Base-by-base conservation (phyloP, 495 filamentous ascomycete species). In the Staphylotrichum longicolle region DNA sequence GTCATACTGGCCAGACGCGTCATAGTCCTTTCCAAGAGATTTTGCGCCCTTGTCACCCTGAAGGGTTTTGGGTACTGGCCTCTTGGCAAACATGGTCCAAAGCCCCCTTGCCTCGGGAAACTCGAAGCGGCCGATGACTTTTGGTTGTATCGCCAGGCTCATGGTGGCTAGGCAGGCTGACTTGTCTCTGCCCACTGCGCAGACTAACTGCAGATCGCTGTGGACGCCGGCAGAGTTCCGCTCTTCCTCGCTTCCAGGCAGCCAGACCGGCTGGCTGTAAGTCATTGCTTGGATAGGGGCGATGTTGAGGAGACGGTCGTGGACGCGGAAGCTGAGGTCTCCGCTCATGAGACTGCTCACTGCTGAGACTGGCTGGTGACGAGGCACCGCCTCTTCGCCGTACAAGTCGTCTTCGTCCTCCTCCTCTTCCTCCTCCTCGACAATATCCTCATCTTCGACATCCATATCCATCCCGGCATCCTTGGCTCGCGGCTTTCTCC, bases 221-320 rank as follows among this genome's bases (percentile, higher is more conserved):
- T 72, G 71, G 32, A 82, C 75, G 30, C 75, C 80, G 41, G 71
- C 64, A 4, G 67, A 69, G 58, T 78, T 76, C 52, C 67, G 66
- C 63, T 73, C 66, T 33, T 82, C 78, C 59, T 80, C 79, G 39
- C 73, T 73, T 39, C 77, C 74, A 2, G 76, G 57, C 12, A 78
- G 70, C 62, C 70, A 72, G 12, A 66, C 63, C 14, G 81, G 73
- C 57, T 77, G 78, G 35, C 89, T 87, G 48, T 91, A 74, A 3
- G 87, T 83, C 52, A 92, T 71, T 62, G 89, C 87, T 57, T 82
- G 83, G 58, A 96, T 84, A 14, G 93, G 90, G 0, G 86, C 94
- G 55, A 93, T 81, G 69, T 86, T 96, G 15, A 83, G 67, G 30
- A 98, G 77, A 27, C 74, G 76, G 73, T 98, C 95, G 65, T 93